Evolutionary conservation across 129 eudicot genomes (phyloP).

Genomic region (Ambrosia trifida): DNA sequence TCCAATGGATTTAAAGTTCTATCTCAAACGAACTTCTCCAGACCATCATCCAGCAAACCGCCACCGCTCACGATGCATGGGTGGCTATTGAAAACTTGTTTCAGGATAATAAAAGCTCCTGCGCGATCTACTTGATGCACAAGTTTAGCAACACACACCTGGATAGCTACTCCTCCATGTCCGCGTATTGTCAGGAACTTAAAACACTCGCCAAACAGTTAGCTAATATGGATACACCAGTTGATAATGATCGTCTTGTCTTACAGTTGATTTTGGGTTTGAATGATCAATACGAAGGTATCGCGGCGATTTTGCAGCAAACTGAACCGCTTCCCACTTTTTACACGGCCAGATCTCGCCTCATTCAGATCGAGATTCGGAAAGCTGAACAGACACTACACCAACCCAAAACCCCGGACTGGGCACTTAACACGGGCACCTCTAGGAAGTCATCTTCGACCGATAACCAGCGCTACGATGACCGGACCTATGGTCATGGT

Average conservation of each 20-base stretch:
- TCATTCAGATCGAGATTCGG: not conserved
- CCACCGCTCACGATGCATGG: too few relatives aligned
- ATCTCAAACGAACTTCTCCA: too few relatives aligned
- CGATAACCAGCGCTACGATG: too few relatives aligned
- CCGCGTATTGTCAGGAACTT: not conserved
- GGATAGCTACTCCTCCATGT: not conserved
- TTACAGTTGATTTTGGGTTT: not conserved
- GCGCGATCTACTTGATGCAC: not conserved
- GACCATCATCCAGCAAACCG: too few relatives aligned
- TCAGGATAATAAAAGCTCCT: too few relatives aligned
- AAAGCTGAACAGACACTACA: too few relatives aligned
- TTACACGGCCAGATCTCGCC: not conserved
- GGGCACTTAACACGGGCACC: too few relatives aligned
- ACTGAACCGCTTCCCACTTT: not conserved
- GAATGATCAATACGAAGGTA: not conserved
- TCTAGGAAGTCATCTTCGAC: too few relatives aligned
- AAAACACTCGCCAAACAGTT: not conserved
- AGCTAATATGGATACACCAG: not conserved
- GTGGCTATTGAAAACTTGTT: too few relatives aligned
- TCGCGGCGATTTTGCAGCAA: not conserved
- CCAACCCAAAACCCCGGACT: not conserved
- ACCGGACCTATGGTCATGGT: too few relatives aligned
- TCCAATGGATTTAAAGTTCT: too few relatives aligned
- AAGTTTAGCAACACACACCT: not conserved
- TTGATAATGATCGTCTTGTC: not conserved